Conservation (phyloP, 192 early-diverging fungal genomes). For the Coemansia sp. region DNA sequence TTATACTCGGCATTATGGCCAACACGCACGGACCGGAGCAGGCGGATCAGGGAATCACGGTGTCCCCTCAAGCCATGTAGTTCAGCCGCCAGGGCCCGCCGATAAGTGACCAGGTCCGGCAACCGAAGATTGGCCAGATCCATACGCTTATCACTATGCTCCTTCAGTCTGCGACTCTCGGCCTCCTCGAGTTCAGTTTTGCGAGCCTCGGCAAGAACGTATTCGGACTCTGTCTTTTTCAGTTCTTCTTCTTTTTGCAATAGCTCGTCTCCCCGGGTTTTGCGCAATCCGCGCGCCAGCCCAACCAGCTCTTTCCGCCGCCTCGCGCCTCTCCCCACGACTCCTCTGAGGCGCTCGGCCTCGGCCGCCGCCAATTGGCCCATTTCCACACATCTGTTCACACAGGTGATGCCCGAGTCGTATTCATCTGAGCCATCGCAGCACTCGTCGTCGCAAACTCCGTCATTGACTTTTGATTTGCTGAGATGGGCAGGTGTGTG, state of each 20-base stretch:
- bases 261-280: constrained; percentile 17
- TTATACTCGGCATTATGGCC: constrained; percentile 73
- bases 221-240: constrained; percentile 2
- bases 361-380: constrained; percentile 35
- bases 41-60: constrained; percentile 22
- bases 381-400: constrained; percentile 70
- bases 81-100: constrained; percentile 16
- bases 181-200: constrained; percentile 28
- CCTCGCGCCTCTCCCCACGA: constrained; percentile 12
- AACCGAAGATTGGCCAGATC: constrained; percentile 36
- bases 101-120: constrained; percentile 15
- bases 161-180: not conserved
- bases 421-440: constrained; percentile 96
- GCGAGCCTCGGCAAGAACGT: constrained; percentile 26
- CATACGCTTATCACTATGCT: not conserved
- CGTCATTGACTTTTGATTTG: constrained; percentile 83
- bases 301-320: constrained; percentile 20
- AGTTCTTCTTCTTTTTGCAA: constrained; percentile 10
- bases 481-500: constrained; percentile 67
- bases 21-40: constrained; percentile 53
- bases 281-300: constrained; percentile 22
- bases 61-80: constrained; percentile 25
- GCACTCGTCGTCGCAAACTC: constrained; percentile 90
- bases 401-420: constrained; percentile 58
- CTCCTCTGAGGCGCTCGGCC: constrained; percentile 12